A percentile compares a stretch with the other conserved stretches of the same genome.
phyloP scores from a whole-genome alignment of 2,329 filamentous ascomycete species.

The Trichoderma sp. region DNA sequence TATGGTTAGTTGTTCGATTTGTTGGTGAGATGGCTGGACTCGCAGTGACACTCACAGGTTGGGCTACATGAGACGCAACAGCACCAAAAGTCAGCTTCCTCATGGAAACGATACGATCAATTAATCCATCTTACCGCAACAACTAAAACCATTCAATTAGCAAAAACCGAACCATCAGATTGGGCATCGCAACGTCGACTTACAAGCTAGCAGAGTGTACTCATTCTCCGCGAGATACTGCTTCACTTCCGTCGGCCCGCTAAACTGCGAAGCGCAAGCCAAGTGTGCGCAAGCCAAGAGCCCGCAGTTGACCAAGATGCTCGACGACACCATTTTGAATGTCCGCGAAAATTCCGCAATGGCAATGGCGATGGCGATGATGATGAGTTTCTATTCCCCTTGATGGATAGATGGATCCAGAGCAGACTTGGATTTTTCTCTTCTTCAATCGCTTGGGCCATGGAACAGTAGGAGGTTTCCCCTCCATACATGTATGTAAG shows the following conservation, averaged over 20 bases:
- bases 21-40: not conserved
- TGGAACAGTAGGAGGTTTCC: not conserved
- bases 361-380: not conserved
- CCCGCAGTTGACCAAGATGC: not conserved
- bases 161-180: not conserved
- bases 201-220: conserved; percentile 33
- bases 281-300: conserved; percentile 4
- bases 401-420: not conserved
- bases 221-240: conserved; percentile 21
- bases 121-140: conserved; percentile 17
- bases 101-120: not conserved
- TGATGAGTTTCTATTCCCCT: no score
- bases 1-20: not conserved
- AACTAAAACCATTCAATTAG: conserved; percentile 8
- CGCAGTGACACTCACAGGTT: conserved; percentile 14
- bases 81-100: not conserved
- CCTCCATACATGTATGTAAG: not conserved
- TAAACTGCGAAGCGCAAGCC: conserved; percentile 16
- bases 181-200: conserved; percentile 18
- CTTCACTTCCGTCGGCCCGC: conserved; percentile 16
- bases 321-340: not conserved
- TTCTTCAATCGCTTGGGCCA: not conserved
- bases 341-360: not conserved
- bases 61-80: conserved; percentile 9
- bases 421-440: not conserved